A percentile compares a stretch with the other conserved stretches of the same genome.
Conservation (phyloP, 108 stramenopile species). For the Fragilariopsis cylindrus region DNA sequence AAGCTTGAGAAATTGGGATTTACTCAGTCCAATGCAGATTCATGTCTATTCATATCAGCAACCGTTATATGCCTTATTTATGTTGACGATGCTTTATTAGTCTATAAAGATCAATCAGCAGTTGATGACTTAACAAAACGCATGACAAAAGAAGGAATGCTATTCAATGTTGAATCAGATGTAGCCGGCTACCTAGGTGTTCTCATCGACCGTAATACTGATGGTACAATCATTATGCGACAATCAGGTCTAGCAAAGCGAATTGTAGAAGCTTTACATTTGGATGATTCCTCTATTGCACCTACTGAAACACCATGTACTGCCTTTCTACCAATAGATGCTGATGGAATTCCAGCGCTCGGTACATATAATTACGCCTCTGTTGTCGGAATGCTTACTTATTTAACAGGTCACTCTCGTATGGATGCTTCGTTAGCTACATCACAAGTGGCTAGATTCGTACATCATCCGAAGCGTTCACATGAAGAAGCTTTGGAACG, state of each 20-base stretch:
- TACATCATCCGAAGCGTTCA: slow-evolving; percentile 24
- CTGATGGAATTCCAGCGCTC: background rate
- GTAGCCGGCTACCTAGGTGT: slow-evolving; percentile 50
- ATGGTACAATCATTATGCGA: slow-evolving; percentile 16
- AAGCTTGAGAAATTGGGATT: slow-evolving; percentile 20
- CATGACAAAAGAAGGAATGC: background rate
- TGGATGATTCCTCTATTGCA: background rate
- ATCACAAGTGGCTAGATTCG: slow-evolving; percentile 49
- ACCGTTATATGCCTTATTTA: slow-evolving; percentile 29
- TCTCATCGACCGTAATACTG: slow-evolving; percentile 22
- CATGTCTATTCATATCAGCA: slow-evolving; percentile 47
- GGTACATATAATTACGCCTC: slow-evolving; percentile 26
- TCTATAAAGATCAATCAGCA: background rate
- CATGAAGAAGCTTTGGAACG: slow-evolving; percentile 46
- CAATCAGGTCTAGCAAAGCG: slow-evolving; percentile 31
- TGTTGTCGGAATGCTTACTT: slow-evolving; percentile 41
- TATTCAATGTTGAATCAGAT: slow-evolving; percentile 24
- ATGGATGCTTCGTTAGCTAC: slow-evolving; percentile 24
- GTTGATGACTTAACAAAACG: slow-evolving; percentile 14
- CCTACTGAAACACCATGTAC: slow-evolving; percentile 5
- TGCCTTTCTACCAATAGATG: background rate
- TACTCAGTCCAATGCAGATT: slow-evolving; percentile 25
- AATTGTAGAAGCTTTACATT: slow-evolving; percentile 14
- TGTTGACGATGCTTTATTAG: slow-evolving; percentile 20
- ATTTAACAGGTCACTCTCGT: slow-evolving; percentile 25